Evolutionary conservation across 2,329 filamentous ascomycete species (phyloP), one percentile per base, ranked within the genome.

Genomic region (Colletotrichum sp.): DNA sequence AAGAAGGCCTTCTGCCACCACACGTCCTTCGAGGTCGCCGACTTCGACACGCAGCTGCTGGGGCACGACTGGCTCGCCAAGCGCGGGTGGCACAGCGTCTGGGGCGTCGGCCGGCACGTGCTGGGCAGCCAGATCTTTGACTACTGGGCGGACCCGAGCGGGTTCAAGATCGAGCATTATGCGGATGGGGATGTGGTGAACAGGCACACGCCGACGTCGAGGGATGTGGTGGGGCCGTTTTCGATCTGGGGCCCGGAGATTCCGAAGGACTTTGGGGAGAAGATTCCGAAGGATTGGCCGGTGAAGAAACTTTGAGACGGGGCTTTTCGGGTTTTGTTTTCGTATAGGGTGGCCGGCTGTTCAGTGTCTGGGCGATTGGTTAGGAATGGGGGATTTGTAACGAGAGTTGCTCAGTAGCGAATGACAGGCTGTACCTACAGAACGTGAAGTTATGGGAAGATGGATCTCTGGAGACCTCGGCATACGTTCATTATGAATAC

Each of bases 141-240:
- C 80, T 93, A 93, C 81, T 93, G 91, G 90, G 88, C 85, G 79
- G 90, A 92, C 82, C 85, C 87, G 2, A 87, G 83, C 7, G 86
- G 87, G 0, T 89, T 89, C 76, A 90, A 89, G 81, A 83, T 92
- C 63, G 90, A 92, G 81, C 90, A 92, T 79, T 93, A 93, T 80
- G 88, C 90, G 2, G 91, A 93, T 82, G 91, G 91, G 0, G 91
- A 93, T 82, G 72, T 92, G 70, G 90, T 93, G 1, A 92, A 92
- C 78, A 82, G 86, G 69, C 83, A 89, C 30, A 90, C 87, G 26
- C 83, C 84, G 0, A 86, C 72, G n/a, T 66, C 52, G 26, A 60
- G 71, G 34, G 55, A 44, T 2, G 71, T 63, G 16, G 65, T 32
- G 18, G 65, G 68, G 15, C 26, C 59, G 10, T 49, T 77, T 18